A percentile compares a stretch with the other conserved stretches of the same genome.
These are phyloP conservation scores for Aureobasidium melanogenum DNA, from an alignment of 2,329 filamentous ascomycete species.

Conservation along the genomic window DNA sequence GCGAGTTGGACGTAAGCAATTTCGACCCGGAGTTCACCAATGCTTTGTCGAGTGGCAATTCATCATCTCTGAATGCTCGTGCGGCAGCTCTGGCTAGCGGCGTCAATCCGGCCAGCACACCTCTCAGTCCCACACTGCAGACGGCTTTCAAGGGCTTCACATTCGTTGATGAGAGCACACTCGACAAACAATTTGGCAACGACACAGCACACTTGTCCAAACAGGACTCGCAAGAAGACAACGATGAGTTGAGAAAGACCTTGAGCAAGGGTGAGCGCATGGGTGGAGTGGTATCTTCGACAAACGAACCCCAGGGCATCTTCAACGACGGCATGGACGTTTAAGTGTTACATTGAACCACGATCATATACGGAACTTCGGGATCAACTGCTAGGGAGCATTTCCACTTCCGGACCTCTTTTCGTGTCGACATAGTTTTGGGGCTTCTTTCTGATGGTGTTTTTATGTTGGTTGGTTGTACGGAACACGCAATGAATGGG, in stretches of 20 bases:
- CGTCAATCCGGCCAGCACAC: constrained; percentile 75
- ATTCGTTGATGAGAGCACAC: constrained; percentile 93
- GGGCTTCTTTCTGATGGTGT: constrained; percentile 1
- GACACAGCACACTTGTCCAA: constrained; percentile 14
- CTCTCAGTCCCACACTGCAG: constrained; percentile 88
- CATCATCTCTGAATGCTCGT: constrained; percentile 79
- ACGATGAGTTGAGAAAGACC: constrained; percentile 24
- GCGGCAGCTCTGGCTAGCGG: constrained; percentile 79
- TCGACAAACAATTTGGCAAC: constrained; percentile 43
- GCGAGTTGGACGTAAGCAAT: constrained; percentile 91
- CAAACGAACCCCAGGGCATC: constrained; percentile 36
- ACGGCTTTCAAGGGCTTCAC: constrained; percentile 98
- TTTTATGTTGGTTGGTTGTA: constrained; percentile 6
- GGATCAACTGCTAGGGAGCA: neutral
- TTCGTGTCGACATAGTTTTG: constrained; percentile 4
- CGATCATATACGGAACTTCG: neutral
- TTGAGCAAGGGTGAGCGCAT: constrained; percentile 39
- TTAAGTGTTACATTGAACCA: constrained; percentile 14
- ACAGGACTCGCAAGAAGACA: constrained; percentile 29
- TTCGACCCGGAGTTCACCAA: constrained; percentile 99
- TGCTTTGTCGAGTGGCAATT: constrained; percentile 75
- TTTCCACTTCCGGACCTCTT: neutral
- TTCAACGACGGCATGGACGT: constrained; percentile 39
- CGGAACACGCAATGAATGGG: neutral
- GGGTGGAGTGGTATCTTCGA: constrained; percentile 39